Conservation (phyloP, 2,329 filamentous ascomycete species). For the Exophiala phaeomuriformis region DNA sequence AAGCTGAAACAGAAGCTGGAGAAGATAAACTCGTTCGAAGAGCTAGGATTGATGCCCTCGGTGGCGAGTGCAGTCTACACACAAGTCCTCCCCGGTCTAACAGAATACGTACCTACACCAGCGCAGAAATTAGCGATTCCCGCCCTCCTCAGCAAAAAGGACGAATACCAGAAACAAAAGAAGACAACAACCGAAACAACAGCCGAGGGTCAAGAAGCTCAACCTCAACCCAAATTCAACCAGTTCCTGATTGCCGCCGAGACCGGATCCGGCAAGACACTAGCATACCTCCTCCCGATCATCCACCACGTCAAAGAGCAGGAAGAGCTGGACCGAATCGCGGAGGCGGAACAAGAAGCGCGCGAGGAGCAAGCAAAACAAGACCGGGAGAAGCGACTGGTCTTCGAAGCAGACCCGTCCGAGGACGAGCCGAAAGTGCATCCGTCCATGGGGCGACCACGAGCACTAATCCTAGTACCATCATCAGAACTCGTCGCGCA, state of each 20-base stretch:
- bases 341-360: slow-evolving; percentile 42
- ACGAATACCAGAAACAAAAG: slow-evolving; percentile 27
- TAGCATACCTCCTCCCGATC: slow-evolving; percentile 81
- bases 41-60: slow-evolving; percentile 66
- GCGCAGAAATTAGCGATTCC: slow-evolving; percentile 87
- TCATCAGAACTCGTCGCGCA: slow-evolving; percentile 88
- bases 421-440: slow-evolving; percentile 58
- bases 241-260: slow-evolving; percentile 84
- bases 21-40: slow-evolving; percentile 68
- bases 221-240: slow-evolving; percentile 43
- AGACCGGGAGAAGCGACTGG: slow-evolving; percentile 43
- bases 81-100: slow-evolving; percentile 67
- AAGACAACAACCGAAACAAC: slow-evolving; percentile 4
- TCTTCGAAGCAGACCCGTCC: slow-evolving; percentile 55
- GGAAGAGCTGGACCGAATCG: slow-evolving; percentile 57
- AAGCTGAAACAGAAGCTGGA: slow-evolving; percentile 55
- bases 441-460: slow-evolving; percentile 69
- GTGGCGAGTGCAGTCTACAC: slow-evolving; percentile 63
- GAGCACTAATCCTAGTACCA: slow-evolving; percentile 78
- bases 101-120: slow-evolving; percentile 73
- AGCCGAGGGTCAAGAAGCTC: slow-evolving; percentile 25
- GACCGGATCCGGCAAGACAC: slow-evolving; percentile 93
- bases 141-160: slow-evolving; percentile 52
- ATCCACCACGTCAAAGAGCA: slow-evolving; percentile 77
- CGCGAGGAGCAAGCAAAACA: slow-evolving; percentile 35